Conservation (phyloP, 805 yeast genomes). For the Suhomyces vadensis region DNA sequence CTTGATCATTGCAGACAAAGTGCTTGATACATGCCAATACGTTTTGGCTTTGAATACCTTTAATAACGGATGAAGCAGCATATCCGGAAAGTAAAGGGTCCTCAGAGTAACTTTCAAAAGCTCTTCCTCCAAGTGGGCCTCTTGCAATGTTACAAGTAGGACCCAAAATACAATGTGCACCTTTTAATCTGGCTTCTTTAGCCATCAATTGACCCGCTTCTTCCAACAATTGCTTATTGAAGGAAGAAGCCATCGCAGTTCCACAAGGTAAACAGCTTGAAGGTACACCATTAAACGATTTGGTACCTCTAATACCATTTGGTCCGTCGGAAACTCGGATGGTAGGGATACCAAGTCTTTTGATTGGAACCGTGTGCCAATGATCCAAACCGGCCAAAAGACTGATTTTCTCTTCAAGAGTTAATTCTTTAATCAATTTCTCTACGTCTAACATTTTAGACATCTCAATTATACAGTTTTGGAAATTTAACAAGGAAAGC, state of each 20-base stretch:
- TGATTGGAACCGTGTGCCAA: conserved; percentile 18
- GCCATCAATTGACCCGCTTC: conserved; percentile 56
- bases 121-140: conserved; percentile 61
- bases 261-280: conserved; percentile 64
- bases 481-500: too few relatives aligned
- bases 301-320: conserved; percentile 62
- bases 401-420: conserved; percentile 37
- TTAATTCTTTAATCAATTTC: conserved; percentile 29
- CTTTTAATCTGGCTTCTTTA: conserved; percentile 53
- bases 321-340: conserved; percentile 52
- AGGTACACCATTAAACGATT: conserved; percentile 51
- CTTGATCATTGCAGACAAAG: conserved; percentile 63
- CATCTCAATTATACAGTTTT: too few relatives aligned
- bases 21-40: conserved; percentile 62
- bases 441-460: conserved; percentile 39
- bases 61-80: conserved; percentile 49
- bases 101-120: conserved; percentile 62
- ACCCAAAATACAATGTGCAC: conserved; percentile 51
- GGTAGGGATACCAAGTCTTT: conserved; percentile 18
- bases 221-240: conserved; percentile 49
- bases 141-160: conserved; percentile 54
- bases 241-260: conserved; percentile 59
- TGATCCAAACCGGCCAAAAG: conserved; percentile 33
- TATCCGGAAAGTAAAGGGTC: conserved; percentile 54
- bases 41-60: conserved; percentile 54